These are phyloP conservation scores for Lizonia empirigonia DNA, from an alignment of 2,329 filamentous ascomycete genomes.

Conservation along the genomic window DNA sequence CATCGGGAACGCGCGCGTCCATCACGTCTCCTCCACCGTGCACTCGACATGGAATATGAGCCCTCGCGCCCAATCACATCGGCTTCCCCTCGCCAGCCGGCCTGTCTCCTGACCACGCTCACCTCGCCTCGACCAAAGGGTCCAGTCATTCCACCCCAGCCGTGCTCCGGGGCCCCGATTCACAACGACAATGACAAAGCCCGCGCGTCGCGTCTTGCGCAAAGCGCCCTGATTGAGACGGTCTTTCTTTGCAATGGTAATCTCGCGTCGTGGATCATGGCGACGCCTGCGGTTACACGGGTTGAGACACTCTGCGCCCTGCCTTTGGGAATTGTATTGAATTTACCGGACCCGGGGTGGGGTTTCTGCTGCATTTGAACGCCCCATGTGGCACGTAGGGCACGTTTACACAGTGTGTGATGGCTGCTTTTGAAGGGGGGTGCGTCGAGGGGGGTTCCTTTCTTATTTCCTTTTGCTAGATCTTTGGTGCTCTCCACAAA, in stretches of 20 bases:
- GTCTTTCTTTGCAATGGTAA: not conserved
- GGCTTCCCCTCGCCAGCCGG: not conserved
- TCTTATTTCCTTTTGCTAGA: not conserved
- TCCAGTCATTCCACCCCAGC: slow-evolving; percentile 15
- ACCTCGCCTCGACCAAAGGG: not conserved
- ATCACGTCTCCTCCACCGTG: slow-evolving; percentile 9
- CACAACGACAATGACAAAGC: not conserved
- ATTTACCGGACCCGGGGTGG: not conserved
- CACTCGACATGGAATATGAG: not conserved
- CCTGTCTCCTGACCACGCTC: slow-evolving; percentile 6
- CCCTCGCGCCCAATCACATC: not conserved
- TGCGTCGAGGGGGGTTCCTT: slow-evolving; percentile 9
- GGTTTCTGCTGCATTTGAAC: not conserved
- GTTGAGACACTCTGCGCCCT: slow-evolving; percentile 4
- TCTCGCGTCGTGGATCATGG: slow-evolving; percentile 8
- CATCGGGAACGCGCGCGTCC: slow-evolving; percentile 7
- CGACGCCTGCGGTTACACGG: slow-evolving; percentile 14
- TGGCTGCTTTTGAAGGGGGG: slow-evolving; percentile 5
- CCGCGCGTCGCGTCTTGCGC: too few relatives aligned
- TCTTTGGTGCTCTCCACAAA: slow-evolving; percentile 1
- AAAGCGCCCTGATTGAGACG: too few relatives aligned
- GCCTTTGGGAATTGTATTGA: slow-evolving; percentile 3
- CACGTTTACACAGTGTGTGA: slow-evolving; percentile 13
- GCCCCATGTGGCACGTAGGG: slow-evolving; percentile 10
- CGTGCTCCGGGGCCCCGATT: not conserved